Evolutionary conservation across 345 rosid species (phyloP).

Genomic region (Eucalyptus leucophloia): DNA sequence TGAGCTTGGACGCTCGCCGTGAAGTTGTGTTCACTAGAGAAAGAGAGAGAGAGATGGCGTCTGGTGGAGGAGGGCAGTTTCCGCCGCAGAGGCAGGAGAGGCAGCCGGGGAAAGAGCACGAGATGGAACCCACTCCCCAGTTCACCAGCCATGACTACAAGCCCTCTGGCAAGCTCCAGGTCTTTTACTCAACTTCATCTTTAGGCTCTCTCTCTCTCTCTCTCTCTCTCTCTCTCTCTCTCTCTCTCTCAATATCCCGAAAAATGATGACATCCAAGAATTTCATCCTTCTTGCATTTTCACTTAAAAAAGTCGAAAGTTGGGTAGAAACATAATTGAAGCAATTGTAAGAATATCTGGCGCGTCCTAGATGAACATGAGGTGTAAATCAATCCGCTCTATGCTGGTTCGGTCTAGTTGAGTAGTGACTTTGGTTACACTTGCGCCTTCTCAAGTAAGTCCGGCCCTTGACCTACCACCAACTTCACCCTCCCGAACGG

Average conservation of each 20-base stretch:
- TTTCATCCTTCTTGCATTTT: background rate
- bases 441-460: background rate
- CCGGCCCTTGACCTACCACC: background rate
- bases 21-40: background rate
- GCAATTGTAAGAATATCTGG: background rate
- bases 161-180: conserved; percentile 59
- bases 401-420: background rate
- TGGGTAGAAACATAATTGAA: background rate
- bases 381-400: background rate
- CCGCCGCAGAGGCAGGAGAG: conserved; percentile 57
- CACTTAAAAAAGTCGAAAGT: background rate
- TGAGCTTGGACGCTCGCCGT: background rate
- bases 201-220: background rate
- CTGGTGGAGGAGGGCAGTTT: conserved; percentile 10
- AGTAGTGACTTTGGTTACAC: background rate
- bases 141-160: conserved; percentile 29
- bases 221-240: background rate
- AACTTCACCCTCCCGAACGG: background rate
- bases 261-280: background rate
- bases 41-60: conserved; percentile 28
- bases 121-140: conserved; percentile 58
- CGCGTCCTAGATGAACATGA: background rate
- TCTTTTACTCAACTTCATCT: background rate
- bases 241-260: background rate
- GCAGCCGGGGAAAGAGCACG: conserved; percentile 65